Evolutionary conservation across 2,329 filamentous ascomycete species (phyloP).

Genomic region (Alternaria brassicae): DNA sequence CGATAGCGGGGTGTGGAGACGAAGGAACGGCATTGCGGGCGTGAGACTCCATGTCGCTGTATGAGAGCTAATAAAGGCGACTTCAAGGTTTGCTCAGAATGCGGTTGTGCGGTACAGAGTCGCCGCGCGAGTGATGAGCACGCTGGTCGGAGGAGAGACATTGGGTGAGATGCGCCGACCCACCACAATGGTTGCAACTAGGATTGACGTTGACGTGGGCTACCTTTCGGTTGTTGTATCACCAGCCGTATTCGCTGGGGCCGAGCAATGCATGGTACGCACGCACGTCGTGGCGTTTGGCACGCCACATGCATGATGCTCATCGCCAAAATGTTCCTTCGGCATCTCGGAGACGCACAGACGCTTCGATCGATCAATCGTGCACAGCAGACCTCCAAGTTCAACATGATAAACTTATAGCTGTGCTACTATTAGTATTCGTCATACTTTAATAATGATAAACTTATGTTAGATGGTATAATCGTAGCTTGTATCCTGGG

Average conservation of each 20-base stretch:
- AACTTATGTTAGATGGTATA: not conserved
- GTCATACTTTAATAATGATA: too few relatives aligned
- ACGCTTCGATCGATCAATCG: not conserved
- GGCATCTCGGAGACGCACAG: constrained; percentile 8
- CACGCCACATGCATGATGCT: constrained; percentile 6
- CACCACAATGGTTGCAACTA: not conserved
- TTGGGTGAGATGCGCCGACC: constrained; percentile 21
- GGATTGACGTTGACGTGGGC: not conserved
- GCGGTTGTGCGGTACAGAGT: constrained; percentile 32
- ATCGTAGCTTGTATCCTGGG: not conserved
- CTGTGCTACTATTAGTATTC: too few relatives aligned
- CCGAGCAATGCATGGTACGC: constrained; percentile 17
- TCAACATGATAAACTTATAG: not conserved
- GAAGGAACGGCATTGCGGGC: constrained; percentile 34
- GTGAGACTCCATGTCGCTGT: constrained; percentile 16
- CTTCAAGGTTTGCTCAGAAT: constrained; percentile 23
- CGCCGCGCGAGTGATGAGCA: constrained; percentile 40
- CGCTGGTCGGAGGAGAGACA: constrained; percentile 41
- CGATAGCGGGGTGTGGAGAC: constrained; percentile 30
- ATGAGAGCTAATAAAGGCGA: constrained; percentile 35
- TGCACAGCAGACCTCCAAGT: not conserved
- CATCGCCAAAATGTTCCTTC: constrained; percentile 11
- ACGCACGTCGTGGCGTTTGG: constrained; percentile 3
- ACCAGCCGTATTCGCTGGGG: not conserved
- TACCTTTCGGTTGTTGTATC: constrained; percentile 1